Evolutionary conservation across 1,284 basidiomycete species (phyloP), one percentile per base, ranked within the genome.

Genomic region (Porogramme epimiltina): DNA sequence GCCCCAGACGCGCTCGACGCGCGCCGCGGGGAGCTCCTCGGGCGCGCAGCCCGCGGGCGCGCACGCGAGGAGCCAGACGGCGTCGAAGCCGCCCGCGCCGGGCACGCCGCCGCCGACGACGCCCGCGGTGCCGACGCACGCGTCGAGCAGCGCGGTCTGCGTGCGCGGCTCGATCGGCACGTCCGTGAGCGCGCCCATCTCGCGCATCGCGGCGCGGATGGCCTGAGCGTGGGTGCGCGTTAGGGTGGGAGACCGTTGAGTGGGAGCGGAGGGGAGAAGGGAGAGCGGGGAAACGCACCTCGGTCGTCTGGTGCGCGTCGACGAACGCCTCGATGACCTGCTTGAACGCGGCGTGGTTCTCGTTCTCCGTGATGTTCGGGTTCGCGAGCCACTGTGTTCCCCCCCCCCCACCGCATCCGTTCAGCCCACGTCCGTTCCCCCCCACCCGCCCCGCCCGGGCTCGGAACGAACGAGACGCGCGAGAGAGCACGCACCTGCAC

Each of bases 31-130:
- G 20, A 69, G 59, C 22, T 59, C 69, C 63, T 54, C 73, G 68
- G 49, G 73, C 71, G 39, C 74, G 73, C 45, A 73, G 51, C 73
- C 74, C 5, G 73, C 64, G 5, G 87, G 84, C 49, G 92, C 87
- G 60, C 89, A 80, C 5, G 93, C 81, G 15, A 99, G 81, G 8
- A 99, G 75, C 89, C 94, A 99, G 49, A 99, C 82, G 1, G 97
- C 97, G 67, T 99, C 97, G 69, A 92, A 99, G 1, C 97, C 97
- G 3, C 97, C 97, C 24, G 97, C 94, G 54, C 96, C 96, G 1
- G 97, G 97, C 3, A 99, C 96, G 26, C 96, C 96, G 34, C 95
- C 95, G 9, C 93, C 95, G 28, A 99, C 78, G 3, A 98, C 87
- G 38, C 96, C 97, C 1, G 87, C 81, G 52, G 88, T 79, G 4